Evolutionary conservation across 805 yeast species (phyloP), one percentile per base, ranked within the genome.

Genomic region (Groenewaldozyma salmanticensis): DNA sequence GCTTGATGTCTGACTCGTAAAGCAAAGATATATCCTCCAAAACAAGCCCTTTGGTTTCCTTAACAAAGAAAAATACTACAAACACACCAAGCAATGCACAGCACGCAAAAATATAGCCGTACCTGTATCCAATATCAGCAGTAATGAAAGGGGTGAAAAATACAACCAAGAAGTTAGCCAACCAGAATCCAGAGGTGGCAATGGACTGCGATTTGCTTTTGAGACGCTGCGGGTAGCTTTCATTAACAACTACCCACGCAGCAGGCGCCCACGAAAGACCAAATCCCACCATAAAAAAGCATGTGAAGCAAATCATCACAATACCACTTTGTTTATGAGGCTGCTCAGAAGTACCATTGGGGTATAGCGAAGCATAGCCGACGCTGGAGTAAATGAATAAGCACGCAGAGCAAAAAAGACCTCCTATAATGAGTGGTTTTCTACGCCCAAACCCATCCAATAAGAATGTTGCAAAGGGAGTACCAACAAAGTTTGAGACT

Each of bases 251-350:
- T 38, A 77, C 84, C 90, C 90, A 81, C 34, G 75, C 78, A 47
- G 72, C 74, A 33, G 88, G 88, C 56, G 90, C 92, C 87, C 88
- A 82, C 17, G 87, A 70, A 3, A 81, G 67, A 5, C 88, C 90
- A 61, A 80, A 81, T 7, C 29, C 13, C 11, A 7, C 7, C 13
- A 24, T 24, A 24, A 24, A 24, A 24, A 24, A 13, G 13, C 29
- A 24, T 24, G 29, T 24, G 13, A 24, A 24, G 7, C 7, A 7
- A 9, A 24, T 24, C 29, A 24, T 24, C 11, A 24, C 29, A 24
- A 24, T 24, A 9, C 29, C 29, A 13, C 11, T 24, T 9, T 13
- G 29, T 9, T 24, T 24, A 13, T 9, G 11, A 24, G 29, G 29
- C 7, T 9, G 29, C 13, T 13, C 29, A 24, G 29, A 24, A 13